Conservation (phyloP, 257 asterid species). For the Ilex asprella region DNA sequence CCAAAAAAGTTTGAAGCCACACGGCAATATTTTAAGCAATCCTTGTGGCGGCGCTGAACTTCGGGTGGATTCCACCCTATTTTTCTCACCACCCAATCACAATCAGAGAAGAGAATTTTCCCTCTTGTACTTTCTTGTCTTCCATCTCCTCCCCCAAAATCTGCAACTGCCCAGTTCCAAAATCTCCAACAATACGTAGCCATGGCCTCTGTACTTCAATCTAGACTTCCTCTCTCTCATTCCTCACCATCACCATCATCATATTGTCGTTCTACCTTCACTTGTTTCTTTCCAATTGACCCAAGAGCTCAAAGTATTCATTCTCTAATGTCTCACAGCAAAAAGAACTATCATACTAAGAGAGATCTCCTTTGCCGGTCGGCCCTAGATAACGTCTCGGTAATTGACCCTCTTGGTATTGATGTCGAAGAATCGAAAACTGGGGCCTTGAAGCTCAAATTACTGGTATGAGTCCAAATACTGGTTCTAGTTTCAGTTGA, state of each 20-base stretch:
- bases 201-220: conserved; percentile 54
- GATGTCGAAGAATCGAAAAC: conserved; percentile 11
- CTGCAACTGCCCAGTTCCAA: too few species aligned
- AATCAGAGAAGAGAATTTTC: too few species aligned
- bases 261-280: conserved; percentile 7
- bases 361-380: conserved; percentile 30
- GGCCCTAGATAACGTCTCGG: conserved; percentile 28
- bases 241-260: conserved; percentile 15
- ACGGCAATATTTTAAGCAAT: conserved; percentile 7
- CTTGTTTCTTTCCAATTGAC: conserved; percentile 5
- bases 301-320: neutral
- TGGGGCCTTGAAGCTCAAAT: conserved; percentile 53
- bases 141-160: too few species aligned
- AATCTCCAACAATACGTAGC: too few species aligned
- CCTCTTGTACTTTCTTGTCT: too few species aligned
- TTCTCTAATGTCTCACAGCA: conserved; percentile 7
- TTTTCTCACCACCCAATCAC: too few species aligned
- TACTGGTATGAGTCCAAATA: conserved; percentile 39
- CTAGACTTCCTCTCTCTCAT: conserved; percentile 31
- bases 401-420: too few species aligned
- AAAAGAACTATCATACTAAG: conserved; percentile 15
- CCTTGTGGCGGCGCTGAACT: too few species aligned
- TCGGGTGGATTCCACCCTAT: too few species aligned
- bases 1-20: conserved; percentile 9
- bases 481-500: neutral